Evolutionary conservation across 1,284 basidiomycete genomes (phyloP).

Genomic region (Puccinia horiana): DNA sequence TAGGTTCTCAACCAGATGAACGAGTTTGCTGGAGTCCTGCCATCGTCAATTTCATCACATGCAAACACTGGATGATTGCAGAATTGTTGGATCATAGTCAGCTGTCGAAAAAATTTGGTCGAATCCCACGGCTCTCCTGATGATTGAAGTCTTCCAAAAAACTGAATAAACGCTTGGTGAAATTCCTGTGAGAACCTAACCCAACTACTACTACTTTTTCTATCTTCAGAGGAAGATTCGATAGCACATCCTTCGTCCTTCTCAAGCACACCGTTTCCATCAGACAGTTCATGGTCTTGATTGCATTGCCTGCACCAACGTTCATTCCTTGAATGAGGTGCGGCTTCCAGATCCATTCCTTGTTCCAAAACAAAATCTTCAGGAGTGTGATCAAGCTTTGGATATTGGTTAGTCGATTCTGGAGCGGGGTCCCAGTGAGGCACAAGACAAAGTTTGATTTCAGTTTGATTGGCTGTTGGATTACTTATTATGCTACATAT

Average conservation of each 20-base stretch:
- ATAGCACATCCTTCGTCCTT: too few species aligned
- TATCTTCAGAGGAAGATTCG: background rate
- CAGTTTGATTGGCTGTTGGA: background rate
- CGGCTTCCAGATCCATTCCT: too few species aligned
- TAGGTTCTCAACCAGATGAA: constrained; percentile 7
- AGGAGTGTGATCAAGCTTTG: background rate
- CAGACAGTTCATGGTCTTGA: too few species aligned
- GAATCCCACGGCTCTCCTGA: background rate
- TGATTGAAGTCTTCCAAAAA: too few species aligned
- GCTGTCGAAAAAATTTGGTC: background rate
- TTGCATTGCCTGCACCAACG: too few species aligned
- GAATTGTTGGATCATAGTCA: background rate
- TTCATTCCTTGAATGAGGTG: too few species aligned
- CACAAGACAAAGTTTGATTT: background rate
- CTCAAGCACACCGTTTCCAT: too few species aligned
- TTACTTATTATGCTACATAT: background rate
- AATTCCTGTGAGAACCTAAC: background rate
- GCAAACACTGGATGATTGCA: too few species aligned
- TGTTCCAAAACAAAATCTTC: background rate
- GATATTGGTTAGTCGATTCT: too few species aligned
- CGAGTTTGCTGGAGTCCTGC: too few species aligned
- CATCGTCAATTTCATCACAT: too few species aligned
- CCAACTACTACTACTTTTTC: background rate
- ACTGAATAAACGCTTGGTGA: background rate
- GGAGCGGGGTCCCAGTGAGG: background rate